Evolutionary conservation across 306 rosid genomes (phyloP), one percentile per base, ranked within the genome.

Genomic region (Nissolia schottii): DNA sequence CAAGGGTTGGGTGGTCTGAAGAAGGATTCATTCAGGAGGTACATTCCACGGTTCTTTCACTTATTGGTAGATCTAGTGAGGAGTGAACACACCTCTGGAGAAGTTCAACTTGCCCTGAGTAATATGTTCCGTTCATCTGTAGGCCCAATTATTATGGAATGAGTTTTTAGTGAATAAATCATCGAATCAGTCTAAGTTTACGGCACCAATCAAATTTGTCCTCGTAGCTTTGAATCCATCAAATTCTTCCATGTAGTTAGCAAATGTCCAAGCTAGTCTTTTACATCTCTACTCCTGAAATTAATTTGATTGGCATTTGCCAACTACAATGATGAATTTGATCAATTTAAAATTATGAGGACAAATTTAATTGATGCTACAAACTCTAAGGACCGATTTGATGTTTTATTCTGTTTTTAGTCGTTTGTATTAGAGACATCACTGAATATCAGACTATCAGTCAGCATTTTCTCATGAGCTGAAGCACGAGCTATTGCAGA

Each of bases 81-180:
- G 85, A 86, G 96, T 77, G 97, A 91, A 71, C 97, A 94, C 77
- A 59, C 86, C 65, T 89, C 99, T 14, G 93, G 93, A 65, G 97
- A 89, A 85, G 99, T 91, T 85, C 99, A 89, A 80, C 80, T 38
- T 74, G 90, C 86, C 80, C 80, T 94, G 56, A 84, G 96, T 85
- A 85, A 78, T 76, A 75, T 94, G 66, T 91, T 94, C 76, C 86
- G 81, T 58, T 91, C 96, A 28, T 86, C 95, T 83, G 77, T 94
- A 78, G 99, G 97, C 64, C 86, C 97, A 61, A 82, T 88, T 63
- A 60, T 91, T 77, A 80, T 87, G 82, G 77, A 87, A 64, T 85
- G 75, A 82, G 77, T 28, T 55, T 68, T 35, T 69, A 40, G 23
- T 60, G n/a, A n/a, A n/a, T n/a, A n/a, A n/a, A n/a, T n/a, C n/a